Base-by-base conservation (phyloP, 345 rosid species). In the Iberis pinnata region DNA sequence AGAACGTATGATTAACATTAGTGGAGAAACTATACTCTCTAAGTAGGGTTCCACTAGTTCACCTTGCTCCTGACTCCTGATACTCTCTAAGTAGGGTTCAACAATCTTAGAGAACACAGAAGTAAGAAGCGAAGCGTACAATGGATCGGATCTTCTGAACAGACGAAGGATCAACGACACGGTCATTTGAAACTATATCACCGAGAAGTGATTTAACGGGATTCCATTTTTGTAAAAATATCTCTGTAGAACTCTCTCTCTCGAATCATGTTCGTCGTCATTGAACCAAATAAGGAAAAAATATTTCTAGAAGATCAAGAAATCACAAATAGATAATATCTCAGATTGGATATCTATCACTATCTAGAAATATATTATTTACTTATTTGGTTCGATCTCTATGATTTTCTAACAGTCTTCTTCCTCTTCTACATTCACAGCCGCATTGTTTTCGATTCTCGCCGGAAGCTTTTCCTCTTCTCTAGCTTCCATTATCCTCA, bases 31-130 rank as follows among this genome's bases (percentile, higher is more conserved):
- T 27, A 92, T 76, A 55, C 68, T 84, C 71, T 92, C 96, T 54
- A 88, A 70, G 77, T 85, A 92, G 2, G 96, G 98, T 65, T 92
- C 98, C 53, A 88, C 54, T 14, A 92, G 56, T 48, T 92, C 84
- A 33, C 98, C 96, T 56, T 88, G 88, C 59, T 88, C 83, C 70
- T 92, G 96, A 44, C 88, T 88, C 65, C 83, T 83, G 67, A 83
- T 94, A 84, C 85, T 54, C 98, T 88, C 80, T 55, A 61, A 5
- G n/a, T n/a, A n/a, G n/a, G n/a, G n/a, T n/a, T n/a, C n/a, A n/a
- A n/a, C n/a, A n/a, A n/a, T n/a, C n/a, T n/a, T n/a, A n/a, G n/a
- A n/a, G n/a, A n/a, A n/a, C n/a, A n/a, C n/a, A n/a, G 26, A 47
- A 55, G 10, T 24, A 35, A 15, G 50, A 33, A 51, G 55, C 15